These are phyloP conservation scores for Irpex sp. DNA, from an alignment of 1,284 basidiomycete genomes.

Conservation along the genomic window DNA sequence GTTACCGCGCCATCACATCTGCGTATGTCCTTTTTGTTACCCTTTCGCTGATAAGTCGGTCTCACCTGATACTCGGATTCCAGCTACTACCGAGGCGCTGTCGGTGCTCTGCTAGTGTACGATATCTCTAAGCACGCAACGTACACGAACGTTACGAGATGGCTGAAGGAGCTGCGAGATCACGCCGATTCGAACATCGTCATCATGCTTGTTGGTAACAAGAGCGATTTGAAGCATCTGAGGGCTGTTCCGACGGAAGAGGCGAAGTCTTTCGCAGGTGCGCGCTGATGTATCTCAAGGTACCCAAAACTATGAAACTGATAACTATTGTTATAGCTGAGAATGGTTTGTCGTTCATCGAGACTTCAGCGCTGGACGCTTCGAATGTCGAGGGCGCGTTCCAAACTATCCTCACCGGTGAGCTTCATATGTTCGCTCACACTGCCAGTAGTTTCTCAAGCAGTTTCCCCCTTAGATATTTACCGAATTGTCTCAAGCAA, in stretches of 20 bases:
- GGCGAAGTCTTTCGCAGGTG: conserved; percentile 81
- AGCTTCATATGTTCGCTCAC: conserved; percentile 17
- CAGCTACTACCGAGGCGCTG: conserved; percentile 97
- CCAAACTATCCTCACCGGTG: conserved; percentile 94
- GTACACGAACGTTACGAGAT: conserved; percentile 93
- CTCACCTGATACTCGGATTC: neutral
- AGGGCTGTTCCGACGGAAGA: conserved; percentile 95
- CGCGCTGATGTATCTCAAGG: conserved; percentile 27
- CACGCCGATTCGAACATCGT: conserved; percentile 92
- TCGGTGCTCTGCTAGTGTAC: conserved; percentile 89
- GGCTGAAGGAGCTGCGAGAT: conserved; percentile 97
- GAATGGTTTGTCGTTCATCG: conserved; percentile 92
- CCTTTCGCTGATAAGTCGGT: neutral
- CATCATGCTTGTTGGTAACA: conserved; percentile 94
- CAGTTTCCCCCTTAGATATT: conserved; percentile 56
- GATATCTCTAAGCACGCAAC: conserved; percentile 95
- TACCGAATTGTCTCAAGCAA: conserved; percentile 93
- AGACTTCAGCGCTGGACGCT: conserved; percentile 98
- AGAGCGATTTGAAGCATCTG: conserved; percentile 97
- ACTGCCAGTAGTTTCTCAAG: neutral
- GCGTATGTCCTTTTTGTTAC: conserved; percentile 52
- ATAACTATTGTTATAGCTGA: conserved; percentile 38
- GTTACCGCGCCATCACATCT: conserved; percentile 98
- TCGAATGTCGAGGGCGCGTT: conserved; percentile 97
- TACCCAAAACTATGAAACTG: neutral